Base-by-base conservation (phyloP, 192 early-diverging fungal species). In the Podila epigama region DNA sequence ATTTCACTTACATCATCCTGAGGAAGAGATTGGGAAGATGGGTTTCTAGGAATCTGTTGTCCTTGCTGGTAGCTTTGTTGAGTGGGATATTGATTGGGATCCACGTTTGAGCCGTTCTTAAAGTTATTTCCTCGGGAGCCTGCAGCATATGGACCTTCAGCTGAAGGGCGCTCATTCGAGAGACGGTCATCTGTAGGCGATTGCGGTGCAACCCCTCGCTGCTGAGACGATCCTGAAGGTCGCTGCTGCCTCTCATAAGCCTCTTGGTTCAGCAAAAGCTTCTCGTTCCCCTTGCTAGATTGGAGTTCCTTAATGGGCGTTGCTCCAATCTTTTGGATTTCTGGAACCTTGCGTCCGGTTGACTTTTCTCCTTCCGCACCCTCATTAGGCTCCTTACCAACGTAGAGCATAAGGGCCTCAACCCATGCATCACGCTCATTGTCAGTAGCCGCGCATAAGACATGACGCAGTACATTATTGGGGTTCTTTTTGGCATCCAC, bases 341-440 rank as follows among this genome's bases (percentile, higher is more conserved):
- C 70, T 1, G 72, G 63, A 59, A 82, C 68, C 5, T 44, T 66
- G 11, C 65, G 59, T 31, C 53, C 75, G 10, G 60, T 35, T 25
- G 77, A 60, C 27, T 56, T 75, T 31, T 71, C 67, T 66, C 75
- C n/a, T 50, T 59, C 35, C 58, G 41, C 50, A 60, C 66, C 27
- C 27, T 80, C 42, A 2, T 48, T 27, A n/a, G 66, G 44, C 40
- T 66, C 68, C 28, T 77, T 68, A 2, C 70, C 78, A 34, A 83
- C 79, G 57, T 84, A 80, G 9, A 80, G 63, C 36, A 86, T 36
- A 59, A 97, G 69, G 2, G 89, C 87, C 53, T 87, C 84, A 0
- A 98, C 91, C 97, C 97, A 98, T 29, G 91, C 91, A 77, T 96
- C 95, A 37, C 96, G 86, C 66, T 98, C 97, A 48, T 83, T 70